Evolutionary conservation across 2,329 filamentous ascomycete genomes (phyloP), one percentile per base, ranked within the genome.

Genomic region (Aspergillus vadensis): DNA sequence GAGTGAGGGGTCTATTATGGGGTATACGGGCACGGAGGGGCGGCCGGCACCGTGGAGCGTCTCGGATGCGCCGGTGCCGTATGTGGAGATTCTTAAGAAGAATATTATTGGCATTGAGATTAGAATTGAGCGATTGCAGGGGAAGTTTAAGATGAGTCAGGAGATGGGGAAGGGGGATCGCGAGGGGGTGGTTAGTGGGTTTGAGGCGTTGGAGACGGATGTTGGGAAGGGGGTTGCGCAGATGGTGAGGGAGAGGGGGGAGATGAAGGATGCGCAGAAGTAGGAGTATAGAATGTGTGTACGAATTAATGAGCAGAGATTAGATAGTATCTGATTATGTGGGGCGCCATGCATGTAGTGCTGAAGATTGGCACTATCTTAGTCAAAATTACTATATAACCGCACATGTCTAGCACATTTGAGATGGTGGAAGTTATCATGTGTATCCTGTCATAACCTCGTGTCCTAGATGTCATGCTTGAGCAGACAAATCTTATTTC

Each of bases 141-240:
- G 86, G 12, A 88, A 87, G 75, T 87, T 84, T 65, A 89, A 89
- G 77, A 87, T 88, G 86, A 88, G 84, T 64, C 87, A 89, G 74
- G 86, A 89, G 67, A 78, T 82, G 79, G 61, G 71, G 0, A 66
- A 71, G 2, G 85, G 79, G 0, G 87, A 89, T 67, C 71, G 80
- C 0, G 72, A 82, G 19, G 87, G 87, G 1, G 82, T 89, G 0
- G 74, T 87, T 5, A 68, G 82, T 6, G 87, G 87, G 0, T 88
- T 90, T 61, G 74, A 75, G 48, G 67, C 59, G 6, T 51, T 85
- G 58, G 76, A 72, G 0, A 76, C 76, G 2, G 79, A 81, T 27
- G 63, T 73, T 27, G 80, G 73, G 0, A 56, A 49, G 21, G 59
- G 66, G 19, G 72, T 81, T 38, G 73, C 78, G 7, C 55, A 65